A percentile compares a stretch with the other conserved stretches of the same genome.
These are phyloP conservation scores for Coniella vitis DNA, from an alignment of 2,329 filamentous ascomycete species.

Conservation along the genomic window DNA sequence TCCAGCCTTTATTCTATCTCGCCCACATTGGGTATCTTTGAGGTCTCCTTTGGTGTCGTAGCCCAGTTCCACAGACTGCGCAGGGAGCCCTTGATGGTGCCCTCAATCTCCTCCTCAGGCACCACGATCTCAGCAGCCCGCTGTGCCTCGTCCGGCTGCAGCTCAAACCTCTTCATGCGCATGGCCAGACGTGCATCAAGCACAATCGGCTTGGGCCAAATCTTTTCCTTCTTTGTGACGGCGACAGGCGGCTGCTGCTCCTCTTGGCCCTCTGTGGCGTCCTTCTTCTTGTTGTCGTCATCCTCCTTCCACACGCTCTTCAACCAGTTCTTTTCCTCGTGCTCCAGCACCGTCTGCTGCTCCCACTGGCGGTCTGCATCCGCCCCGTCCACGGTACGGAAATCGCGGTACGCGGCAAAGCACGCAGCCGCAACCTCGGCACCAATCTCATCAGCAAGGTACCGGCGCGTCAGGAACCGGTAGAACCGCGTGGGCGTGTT, in stretches of 20 bases:
- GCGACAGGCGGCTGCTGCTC: slow-evolving; percentile 4
- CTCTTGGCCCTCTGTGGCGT: slow-evolving; percentile 7
- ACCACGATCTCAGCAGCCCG: slow-evolving; percentile 56
- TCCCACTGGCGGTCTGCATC: slow-evolving; percentile 39
- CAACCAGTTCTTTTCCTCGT: slow-evolving; percentile 77
- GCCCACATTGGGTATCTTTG: slow-evolving; percentile 19
- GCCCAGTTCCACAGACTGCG: slow-evolving; percentile 48
- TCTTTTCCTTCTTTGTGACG: slow-evolving; percentile 46
- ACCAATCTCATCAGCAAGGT: slow-evolving; percentile 81
- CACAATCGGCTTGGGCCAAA: slow-evolving; percentile 69
- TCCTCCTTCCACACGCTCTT: slow-evolving; percentile 63
- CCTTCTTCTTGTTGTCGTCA: slow-evolving; percentile 37
- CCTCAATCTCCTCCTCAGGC: slow-evolving; percentile 62
- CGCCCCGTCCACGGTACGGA: slow-evolving; percentile 29
- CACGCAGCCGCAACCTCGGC: slow-evolving; percentile 82
- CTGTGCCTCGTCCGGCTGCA: slow-evolving; percentile 63
- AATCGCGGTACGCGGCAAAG: slow-evolving; percentile 52
- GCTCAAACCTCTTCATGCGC: slow-evolving; percentile 74
- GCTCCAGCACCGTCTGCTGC: slow-evolving; percentile 55
- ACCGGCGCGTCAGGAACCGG: slow-evolving; percentile 78
- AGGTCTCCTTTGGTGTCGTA: slow-evolving; percentile 32
- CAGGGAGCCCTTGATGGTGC: slow-evolving; percentile 57
- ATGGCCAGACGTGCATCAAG: slow-evolving; percentile 68
- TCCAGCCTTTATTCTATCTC: slow-evolving; percentile 17
- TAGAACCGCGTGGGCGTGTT: slow-evolving; percentile 82